Percentiles rank a stretch among this genome's conserved stretches.
These are phyloP conservation scores for Zymoseptoria pseudotritici DNA, from an alignment of 2,329 filamentous ascomycete genomes.

Conservation along the genomic window DNA sequence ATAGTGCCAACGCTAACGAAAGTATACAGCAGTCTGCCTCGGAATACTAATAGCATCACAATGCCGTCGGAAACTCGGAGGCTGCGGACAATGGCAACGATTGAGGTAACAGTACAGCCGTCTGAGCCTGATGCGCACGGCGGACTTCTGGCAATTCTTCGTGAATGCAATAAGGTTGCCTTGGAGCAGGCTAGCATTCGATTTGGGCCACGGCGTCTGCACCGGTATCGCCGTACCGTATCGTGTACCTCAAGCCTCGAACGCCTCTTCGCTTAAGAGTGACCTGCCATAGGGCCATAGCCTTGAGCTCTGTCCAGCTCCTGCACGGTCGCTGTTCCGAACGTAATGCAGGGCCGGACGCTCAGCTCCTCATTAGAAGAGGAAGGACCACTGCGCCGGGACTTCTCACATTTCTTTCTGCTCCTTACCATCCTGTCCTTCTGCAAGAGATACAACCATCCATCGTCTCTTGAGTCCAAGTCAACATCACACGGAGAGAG, in stretches of 20 bases:
- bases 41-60: not conserved
- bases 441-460: not conserved
- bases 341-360: not conserved
- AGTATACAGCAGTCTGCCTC: not conserved
- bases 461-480: no score
- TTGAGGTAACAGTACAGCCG: not conserved
- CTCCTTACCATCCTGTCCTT: not conserved
- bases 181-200: not conserved
- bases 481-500: no score
- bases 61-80: not conserved
- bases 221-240: not conserved
- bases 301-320: not conserved
- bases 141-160: not conserved
- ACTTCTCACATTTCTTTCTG: not conserved
- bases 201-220: not conserved
- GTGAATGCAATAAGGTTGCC: not conserved
- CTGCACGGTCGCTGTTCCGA: not conserved
- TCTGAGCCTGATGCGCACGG: not conserved
- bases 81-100: not conserved
- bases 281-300: not conserved
- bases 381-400: not conserved
- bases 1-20: not conserved
- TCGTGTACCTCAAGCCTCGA: not conserved
- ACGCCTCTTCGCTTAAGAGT: not conserved
- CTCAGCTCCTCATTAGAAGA: not conserved